Evolutionary conservation across 331 rosid genomes (phyloP).

Genomic region (Quercus tomentella): DNA sequence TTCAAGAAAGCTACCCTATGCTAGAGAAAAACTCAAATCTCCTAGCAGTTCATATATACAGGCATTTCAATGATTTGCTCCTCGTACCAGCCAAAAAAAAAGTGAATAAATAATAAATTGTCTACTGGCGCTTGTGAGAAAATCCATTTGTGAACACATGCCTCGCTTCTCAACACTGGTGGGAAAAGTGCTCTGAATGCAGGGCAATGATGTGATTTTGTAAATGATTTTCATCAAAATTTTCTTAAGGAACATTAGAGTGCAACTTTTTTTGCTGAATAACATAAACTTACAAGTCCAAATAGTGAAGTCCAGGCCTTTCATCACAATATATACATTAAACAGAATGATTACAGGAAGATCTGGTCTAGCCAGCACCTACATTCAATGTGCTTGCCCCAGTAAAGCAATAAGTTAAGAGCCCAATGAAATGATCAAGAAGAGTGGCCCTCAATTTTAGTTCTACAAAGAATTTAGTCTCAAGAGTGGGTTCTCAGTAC

Average conservation of each 20-base stretch:
- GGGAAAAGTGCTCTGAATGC: background rate
- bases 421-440: background rate
- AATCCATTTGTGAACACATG: background rate
- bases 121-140: background rate
- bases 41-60: background rate
- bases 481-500: background rate
- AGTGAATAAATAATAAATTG: background rate
- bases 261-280: background rate
- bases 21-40: constrained; percentile 14
- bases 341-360: background rate
- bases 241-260: no score
- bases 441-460: background rate
- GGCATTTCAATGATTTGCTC: background rate
- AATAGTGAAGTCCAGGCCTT: background rate
- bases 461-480: background rate
- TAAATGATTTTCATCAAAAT: background rate
- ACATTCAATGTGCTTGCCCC: background rate
- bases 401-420: background rate
- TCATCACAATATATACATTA: background rate
- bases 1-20: background rate
- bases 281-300: background rate
- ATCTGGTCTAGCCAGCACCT: background rate
- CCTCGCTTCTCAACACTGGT: background rate
- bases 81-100: background rate
- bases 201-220: background rate